These are phyloP conservation scores for Lasiodiplodia sp. DNA, from an alignment of 2,329 filamentous ascomycete species.

Conservation along the genomic window DNA sequence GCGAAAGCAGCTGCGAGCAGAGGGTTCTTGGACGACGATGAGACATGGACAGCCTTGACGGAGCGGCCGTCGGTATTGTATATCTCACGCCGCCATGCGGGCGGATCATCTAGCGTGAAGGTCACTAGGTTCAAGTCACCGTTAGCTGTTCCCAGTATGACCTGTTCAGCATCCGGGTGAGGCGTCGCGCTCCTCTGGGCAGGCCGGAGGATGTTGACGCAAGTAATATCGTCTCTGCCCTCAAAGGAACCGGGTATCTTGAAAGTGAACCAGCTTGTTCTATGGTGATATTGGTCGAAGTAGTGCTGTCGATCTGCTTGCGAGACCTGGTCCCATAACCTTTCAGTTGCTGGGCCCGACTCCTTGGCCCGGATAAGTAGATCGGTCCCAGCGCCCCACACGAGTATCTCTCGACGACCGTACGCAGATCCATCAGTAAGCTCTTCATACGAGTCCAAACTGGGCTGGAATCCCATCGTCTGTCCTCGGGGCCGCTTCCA, in stretches of 20 bases:
- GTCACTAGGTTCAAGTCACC: slow-evolving; percentile 55
- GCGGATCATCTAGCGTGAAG: slow-evolving; percentile 7
- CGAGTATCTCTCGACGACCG: slow-evolving; percentile 63
- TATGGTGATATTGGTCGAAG: slow-evolving; percentile 44
- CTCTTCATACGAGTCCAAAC: slow-evolving; percentile 65
- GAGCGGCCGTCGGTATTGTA: slow-evolving; percentile 53
- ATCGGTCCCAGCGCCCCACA: slow-evolving; percentile 67
- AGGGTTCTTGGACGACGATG: slow-evolving; percentile 44
- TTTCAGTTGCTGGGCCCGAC: slow-evolving; percentile 42
- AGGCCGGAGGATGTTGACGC: slow-evolving; percentile 60
- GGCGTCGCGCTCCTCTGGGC: slow-evolving; percentile 45
- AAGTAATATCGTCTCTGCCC: slow-evolving; percentile 66
- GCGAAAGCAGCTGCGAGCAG: slow-evolving; percentile 61
- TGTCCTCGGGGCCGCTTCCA: slow-evolving; percentile 53
- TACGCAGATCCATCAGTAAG: slow-evolving; percentile 50
- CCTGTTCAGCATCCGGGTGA: slow-evolving; percentile 32
- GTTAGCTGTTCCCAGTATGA: slow-evolving; percentile 65
- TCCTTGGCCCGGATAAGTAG: slow-evolving; percentile 60
- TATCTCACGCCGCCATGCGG: slow-evolving; percentile 36
- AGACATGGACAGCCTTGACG: slow-evolving; percentile 59
- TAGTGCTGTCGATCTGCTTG: slow-evolving; percentile 35
- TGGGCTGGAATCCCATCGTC: slow-evolving; percentile 67
- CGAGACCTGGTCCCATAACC: slow-evolving; percentile 37
- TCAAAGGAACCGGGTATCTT: slow-evolving; percentile 59
- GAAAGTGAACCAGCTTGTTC: slow-evolving; percentile 60